Evolutionary conservation across 495 filamentous ascomycete genomes (phyloP), one percentile per base, ranked within the genome.

Genomic region (Xylaria nigripes): DNA sequence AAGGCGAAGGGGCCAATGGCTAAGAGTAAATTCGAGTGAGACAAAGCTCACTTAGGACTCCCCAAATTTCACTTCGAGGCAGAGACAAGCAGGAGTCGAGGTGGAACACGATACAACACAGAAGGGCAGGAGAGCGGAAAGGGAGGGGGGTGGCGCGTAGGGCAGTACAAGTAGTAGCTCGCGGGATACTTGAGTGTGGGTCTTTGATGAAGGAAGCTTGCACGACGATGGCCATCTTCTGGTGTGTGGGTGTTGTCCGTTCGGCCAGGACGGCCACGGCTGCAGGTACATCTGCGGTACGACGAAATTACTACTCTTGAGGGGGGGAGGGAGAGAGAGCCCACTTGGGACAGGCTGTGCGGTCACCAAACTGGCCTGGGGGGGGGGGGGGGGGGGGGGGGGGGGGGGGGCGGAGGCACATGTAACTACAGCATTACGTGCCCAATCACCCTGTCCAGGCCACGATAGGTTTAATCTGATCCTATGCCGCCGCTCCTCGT

Each of bases 71-170:
- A 61, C 47, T 48, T 67, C 49, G 53, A 58, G 51, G 58, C 52
- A 68, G 63, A 67, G 66, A 65, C 61, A 68, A 55, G 51, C 56
- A 63, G 56, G 36, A 55, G 60, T 57, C 56, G 67, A 49, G 63
- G 65, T 65, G 64, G 59, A 69, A 57, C 64, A 65, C 63, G 59
- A 61, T 63, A 54, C 53, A 57, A 60, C 55, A 60, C 61, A 62
- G 57, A 62, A 66, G 57, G 53, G 58, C 63, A 64, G 47, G 62
- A 62, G 60, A 68, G 58, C 58, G 56, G 61, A 54, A 70, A 63
- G 67, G 63, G 58, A 64, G 66, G 64, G 60, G 68, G 58, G 57
- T 55, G 65, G 53, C 64, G 61, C 59, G 59, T 64, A 57, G 58
- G 55, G 44, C 57, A 56, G 54, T 62, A 70, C 59, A 60, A 55